Conservation (phyloP, 2,329 filamentous ascomycete species). For the Penicillium rolfsii region DNA sequence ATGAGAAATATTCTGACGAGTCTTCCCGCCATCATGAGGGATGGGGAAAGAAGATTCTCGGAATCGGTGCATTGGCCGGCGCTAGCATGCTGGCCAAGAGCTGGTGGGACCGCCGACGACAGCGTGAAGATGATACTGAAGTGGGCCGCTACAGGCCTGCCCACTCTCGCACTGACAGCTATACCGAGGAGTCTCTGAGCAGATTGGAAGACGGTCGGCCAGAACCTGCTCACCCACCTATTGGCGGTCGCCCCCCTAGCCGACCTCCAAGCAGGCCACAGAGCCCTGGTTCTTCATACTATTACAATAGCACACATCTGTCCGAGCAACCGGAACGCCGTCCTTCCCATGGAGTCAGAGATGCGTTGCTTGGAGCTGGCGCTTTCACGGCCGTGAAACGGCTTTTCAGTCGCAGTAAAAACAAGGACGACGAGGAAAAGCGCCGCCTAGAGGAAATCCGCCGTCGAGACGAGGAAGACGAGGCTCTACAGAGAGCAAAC, state of each 20-base stretch:
- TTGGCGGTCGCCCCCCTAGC: conserved; percentile 40
- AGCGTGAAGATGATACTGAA: conserved; percentile 58
- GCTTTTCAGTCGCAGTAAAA: conserved; percentile 63
- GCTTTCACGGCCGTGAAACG: conserved; percentile 63
- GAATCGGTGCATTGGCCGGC: conserved; percentile 64
- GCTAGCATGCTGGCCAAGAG: conserved; percentile 65
- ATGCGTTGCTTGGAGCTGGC: conserved; percentile 68
- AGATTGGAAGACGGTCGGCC: conserved; percentile 58
- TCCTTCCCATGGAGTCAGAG: conserved; percentile 56
- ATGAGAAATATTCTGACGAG: conserved; percentile 68
- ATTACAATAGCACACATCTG: conserved; percentile 46
- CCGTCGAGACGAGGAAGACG: conserved; percentile 56
- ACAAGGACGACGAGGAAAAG: conserved; percentile 58
- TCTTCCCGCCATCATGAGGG: conserved; percentile 48
- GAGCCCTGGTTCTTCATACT: conserved; percentile 42
- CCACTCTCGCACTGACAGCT: conserved; percentile 51
- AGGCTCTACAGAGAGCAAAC: conserved; percentile 56
- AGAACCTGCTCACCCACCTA: conserved; percentile 41
- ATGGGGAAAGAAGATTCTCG: conserved; percentile 63
- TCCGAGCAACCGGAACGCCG: conserved; percentile 50
- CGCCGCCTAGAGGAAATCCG: conserved; percentile 61
- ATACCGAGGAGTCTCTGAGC: conserved; percentile 47
- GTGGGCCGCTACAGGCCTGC: conserved; percentile 58
- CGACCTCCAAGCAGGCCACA: conserved; percentile 38
- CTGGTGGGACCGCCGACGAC: conserved; percentile 58